These are phyloP conservation scores for Fusarium sp. DNA, from an alignment of 2,329 filamentous ascomycete species.

Conservation along the genomic window DNA sequence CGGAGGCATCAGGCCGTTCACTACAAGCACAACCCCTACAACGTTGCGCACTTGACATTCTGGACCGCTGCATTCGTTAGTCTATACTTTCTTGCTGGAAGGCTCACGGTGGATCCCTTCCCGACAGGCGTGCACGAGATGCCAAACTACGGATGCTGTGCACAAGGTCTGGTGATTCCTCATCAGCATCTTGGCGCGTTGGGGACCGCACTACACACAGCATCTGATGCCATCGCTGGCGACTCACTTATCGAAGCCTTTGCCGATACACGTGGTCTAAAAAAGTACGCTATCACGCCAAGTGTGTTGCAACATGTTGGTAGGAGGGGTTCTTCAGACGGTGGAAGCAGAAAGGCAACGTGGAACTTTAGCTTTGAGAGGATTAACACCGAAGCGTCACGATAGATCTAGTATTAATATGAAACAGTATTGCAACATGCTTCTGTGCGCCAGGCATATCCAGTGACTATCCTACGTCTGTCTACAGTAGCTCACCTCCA, in stretches of 20 bases:
- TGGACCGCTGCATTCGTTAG: conserved; percentile 46
- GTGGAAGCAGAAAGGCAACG: conserved; percentile 45
- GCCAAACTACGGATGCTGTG: conserved; percentile 54
- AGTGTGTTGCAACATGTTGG: conserved; percentile 54
- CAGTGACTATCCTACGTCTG: neutral
- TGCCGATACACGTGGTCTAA: conserved; percentile 43
- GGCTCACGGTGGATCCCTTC: conserved; percentile 45
- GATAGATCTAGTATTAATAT: too few relatives aligned
- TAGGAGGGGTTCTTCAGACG: conserved; percentile 46
- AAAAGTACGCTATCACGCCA: conserved; percentile 52
- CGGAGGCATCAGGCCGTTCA: neutral
- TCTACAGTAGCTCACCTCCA: too few relatives aligned
- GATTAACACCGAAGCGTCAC: neutral
- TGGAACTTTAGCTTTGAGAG: conserved; percentile 53
- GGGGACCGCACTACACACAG: conserved; percentile 29
- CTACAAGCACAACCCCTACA: neutral
- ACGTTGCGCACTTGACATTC: conserved; percentile 36
- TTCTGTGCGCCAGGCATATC: too few relatives aligned
- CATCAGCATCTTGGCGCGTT: conserved; percentile 44
- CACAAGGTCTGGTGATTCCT: conserved; percentile 53
- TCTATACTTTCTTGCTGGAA: conserved; percentile 50
- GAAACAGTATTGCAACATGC: too few relatives aligned
- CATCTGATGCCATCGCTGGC: conserved; percentile 44
- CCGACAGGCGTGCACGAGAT: conserved; percentile 50
- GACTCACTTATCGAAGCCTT: conserved; percentile 52